phyloP scores from a whole-genome alignment of 345 rosid genomes.

The Excoecaria cochinchinensis region DNA sequence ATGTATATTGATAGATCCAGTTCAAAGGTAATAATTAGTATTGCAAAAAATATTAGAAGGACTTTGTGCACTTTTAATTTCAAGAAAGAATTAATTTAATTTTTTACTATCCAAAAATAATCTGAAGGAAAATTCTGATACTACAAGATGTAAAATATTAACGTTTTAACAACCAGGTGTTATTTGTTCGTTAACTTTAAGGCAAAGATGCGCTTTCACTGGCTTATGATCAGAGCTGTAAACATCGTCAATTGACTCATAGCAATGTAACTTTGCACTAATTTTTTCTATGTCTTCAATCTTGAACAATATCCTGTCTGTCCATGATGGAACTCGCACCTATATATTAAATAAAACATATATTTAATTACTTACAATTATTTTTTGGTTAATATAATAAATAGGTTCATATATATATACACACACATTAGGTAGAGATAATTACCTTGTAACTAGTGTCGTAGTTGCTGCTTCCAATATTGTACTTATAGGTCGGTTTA shows the following conservation, averaged over 20 bases:
- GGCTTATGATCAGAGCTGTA: conserved; percentile 58
- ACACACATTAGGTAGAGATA: not conserved
- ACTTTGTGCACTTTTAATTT: not conserved
- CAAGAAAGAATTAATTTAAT: not conserved
- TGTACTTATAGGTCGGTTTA: conserved; percentile 67
- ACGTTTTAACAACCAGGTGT: too few species aligned
- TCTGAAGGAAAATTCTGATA: not conserved
- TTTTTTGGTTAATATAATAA: not conserved
- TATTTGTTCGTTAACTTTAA: conserved; percentile 20
- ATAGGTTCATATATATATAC: too few species aligned
- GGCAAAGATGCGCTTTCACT: conserved; percentile 50
- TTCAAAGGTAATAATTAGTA: too few species aligned
- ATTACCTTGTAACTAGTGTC: conserved; percentile 63
- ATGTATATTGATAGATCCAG: too few species aligned
- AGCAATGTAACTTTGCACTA: conserved; percentile 38
- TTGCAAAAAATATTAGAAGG: too few species aligned
- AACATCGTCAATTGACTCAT: conserved; percentile 48
- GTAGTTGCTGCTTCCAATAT: conserved; percentile 57
- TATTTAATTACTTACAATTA: too few species aligned
- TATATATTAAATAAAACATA: not conserved
- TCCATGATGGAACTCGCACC: conserved; percentile 62
- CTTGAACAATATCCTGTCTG: conserved; percentile 52
- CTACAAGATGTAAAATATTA: not conserved
- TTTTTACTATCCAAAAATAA: not conserved
- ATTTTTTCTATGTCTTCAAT: conserved; percentile 33